Evolutionary conservation across 306 rosid genomes (phyloP).

Genomic region (Quercus aquifolioides): DNA sequence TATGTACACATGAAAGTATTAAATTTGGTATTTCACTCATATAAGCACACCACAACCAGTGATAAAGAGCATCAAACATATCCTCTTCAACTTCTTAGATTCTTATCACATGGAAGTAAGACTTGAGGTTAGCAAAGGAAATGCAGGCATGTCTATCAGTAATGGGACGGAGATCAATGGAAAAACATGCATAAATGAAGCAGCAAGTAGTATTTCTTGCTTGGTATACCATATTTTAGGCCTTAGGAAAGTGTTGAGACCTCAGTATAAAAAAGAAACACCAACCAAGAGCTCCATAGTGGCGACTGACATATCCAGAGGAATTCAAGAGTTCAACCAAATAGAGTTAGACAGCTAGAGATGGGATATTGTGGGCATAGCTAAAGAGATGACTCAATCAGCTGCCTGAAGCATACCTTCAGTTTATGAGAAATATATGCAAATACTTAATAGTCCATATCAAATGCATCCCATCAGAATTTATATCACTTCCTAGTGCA

Average conservation of each 20-base stretch:
- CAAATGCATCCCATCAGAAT: background rate
- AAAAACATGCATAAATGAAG: background rate
- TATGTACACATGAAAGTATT: background rate
- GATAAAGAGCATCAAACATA: background rate
- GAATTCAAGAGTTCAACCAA: too few species aligned
- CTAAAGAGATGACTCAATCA: background rate
- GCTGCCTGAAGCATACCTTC: background rate
- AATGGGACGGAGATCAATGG: background rate
- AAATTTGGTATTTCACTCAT: background rate
- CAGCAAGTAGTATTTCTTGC: background rate
- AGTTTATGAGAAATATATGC: background rate
- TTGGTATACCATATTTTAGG: background rate
- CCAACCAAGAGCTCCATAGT: too few species aligned
- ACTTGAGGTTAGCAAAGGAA: background rate
- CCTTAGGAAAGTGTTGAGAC: background rate
- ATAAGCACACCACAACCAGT: background rate
- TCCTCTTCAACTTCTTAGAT: background rate
- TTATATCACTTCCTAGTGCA: background rate
- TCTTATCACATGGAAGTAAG: background rate
- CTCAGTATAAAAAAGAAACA: background rate
- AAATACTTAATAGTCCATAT: background rate
- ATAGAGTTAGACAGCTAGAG: background rate
- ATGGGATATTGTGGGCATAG: background rate
- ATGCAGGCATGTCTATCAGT: background rate
- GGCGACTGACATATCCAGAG: too few species aligned